Conservation (phyloP, 176 grass and related monocot genomes). For the Cymbopogon citratus region DNA sequence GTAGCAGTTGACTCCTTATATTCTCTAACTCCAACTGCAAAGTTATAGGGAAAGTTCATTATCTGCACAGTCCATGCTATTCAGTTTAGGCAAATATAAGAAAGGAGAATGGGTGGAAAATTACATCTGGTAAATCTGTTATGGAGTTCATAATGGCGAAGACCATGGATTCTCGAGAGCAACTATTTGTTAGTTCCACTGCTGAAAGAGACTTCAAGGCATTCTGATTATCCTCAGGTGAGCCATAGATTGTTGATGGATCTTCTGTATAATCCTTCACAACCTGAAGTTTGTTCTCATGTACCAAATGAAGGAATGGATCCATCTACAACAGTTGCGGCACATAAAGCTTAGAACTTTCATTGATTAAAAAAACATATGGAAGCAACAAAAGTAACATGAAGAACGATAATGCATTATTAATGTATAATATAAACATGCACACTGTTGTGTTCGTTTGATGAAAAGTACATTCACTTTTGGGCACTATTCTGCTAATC, state of each 20-base stretch:
- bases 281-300: conserved; percentile 76
- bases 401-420: not conserved
- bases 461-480: not conserved
- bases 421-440: not conserved
- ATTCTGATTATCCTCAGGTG: conserved; percentile 69
- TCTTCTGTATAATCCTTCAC: conserved; percentile 49
- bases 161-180: conserved; percentile 78
- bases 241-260: conserved; percentile 57
- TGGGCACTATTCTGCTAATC: not conserved
- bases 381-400: conserved; percentile 17
- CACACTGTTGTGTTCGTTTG: not conserved
- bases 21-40: conserved; percentile 67
- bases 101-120: conserved; percentile 17
- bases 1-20: conserved; percentile 67
- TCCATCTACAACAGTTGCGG: conserved; percentile 43
- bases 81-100: conserved; percentile 8
- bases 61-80: conserved; percentile 12
- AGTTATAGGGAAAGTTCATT: conserved; percentile 7
- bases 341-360: not conserved
- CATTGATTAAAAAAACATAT: not conserved
- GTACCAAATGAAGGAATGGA: conserved; percentile 81
- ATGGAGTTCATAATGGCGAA: conserved; percentile 74
- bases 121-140: conserved; percentile 69
- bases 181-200: conserved; percentile 69
- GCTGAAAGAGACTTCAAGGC: conserved; percentile 63